Evolutionary conservation across 306 rosid genomes (phyloP).

Genomic region (Argentina anserina): DNA sequence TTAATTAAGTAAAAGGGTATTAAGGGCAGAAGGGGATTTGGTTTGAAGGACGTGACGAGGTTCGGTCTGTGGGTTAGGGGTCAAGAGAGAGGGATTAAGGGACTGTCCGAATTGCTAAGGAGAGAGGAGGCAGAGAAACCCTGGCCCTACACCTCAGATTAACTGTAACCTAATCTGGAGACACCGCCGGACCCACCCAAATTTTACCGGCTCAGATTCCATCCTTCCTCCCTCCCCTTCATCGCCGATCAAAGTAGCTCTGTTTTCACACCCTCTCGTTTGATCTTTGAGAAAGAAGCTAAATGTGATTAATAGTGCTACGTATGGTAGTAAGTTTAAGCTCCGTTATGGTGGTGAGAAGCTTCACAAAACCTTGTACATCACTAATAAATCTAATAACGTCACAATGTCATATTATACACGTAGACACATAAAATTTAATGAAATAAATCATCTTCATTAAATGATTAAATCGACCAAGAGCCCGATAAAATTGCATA

Average conservation of each 20-base stretch:
- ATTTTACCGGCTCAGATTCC: background rate
- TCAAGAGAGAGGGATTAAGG: conserved; percentile 17
- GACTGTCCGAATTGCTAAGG: conserved; percentile 33
- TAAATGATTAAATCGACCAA: too few relatives aligned
- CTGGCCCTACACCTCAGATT: conserved; percentile 37
- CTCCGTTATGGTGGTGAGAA: too few relatives aligned
- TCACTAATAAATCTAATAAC: too few relatives aligned
- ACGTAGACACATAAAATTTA: too few relatives aligned
- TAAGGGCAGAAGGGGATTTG: background rate
- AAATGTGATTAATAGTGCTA: too few relatives aligned
- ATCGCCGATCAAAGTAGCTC: background rate
- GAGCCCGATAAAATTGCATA: too few relatives aligned
- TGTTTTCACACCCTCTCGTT: too few relatives aligned
- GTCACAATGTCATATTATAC: too few relatives aligned
- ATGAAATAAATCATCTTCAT: too few relatives aligned
- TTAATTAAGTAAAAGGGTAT: background rate
- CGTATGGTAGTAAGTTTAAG: too few relatives aligned
- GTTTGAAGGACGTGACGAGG: conserved; percentile 9
- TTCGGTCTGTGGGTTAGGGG: conserved; percentile 15
- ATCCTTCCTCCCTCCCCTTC: background rate
- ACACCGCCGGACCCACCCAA: conserved; percentile 38
- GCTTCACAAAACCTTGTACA: too few relatives aligned
- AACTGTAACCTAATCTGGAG: conserved; percentile 30
- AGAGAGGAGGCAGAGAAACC: conserved; percentile 36
- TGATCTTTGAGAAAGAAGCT: too few relatives aligned